A percentile compares a stretch with the other conserved stretches of the same genome.
These are phyloP conservation scores for Acanthamoeba lenticulata DNA, from an alignment of 208 protist genomes.

Conservation along the genomic window DNA sequence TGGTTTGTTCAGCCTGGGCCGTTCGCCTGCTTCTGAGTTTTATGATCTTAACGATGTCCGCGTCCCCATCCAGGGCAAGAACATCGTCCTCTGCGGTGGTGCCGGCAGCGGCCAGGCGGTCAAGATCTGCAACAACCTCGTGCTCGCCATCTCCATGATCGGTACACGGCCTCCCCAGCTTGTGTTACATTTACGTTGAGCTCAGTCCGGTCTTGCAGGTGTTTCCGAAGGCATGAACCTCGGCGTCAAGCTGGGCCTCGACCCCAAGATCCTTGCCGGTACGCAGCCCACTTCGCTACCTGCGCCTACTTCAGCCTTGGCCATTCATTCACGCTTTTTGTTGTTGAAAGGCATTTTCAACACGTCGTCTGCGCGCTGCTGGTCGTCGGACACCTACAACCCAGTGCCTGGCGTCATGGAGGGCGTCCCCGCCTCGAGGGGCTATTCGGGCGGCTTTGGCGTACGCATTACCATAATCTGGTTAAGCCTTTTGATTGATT, in stretches of 20 bases:
- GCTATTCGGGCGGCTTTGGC: slow-evolving; percentile 80
- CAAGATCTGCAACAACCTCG: slow-evolving; percentile 92
- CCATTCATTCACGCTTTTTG: not conserved
- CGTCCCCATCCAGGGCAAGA: slow-evolving; percentile 80
- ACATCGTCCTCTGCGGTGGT: slow-evolving; percentile 88
- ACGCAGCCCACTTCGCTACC: not conserved
- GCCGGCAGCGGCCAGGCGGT: slow-evolving; percentile 84
- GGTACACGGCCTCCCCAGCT: not conserved
- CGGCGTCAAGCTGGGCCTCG: slow-evolving; percentile 87
- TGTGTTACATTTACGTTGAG: not conserved
- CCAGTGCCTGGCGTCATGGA: slow-evolving; percentile 90
- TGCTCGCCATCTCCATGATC: slow-evolving; percentile 89
- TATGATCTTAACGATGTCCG: not conserved
- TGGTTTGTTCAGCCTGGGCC: slow-evolving; percentile 71
- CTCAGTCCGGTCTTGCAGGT: slow-evolving; percentile 31
- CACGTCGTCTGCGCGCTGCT: slow-evolving; percentile 88
- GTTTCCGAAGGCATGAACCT: slow-evolving; percentile 88
- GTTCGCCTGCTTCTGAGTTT: not conserved
- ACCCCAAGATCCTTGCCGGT: slow-evolving; percentile 88
- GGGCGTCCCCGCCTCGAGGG: slow-evolving; percentile 75
- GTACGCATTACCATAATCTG: not conserved
- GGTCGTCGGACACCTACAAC: slow-evolving; percentile 91
- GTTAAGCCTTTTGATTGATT: not conserved
- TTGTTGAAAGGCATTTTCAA: slow-evolving; percentile 82
- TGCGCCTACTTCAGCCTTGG: not conserved